Percentiles rank a stretch among this genome's conserved stretches.
Evolutionary conservation across 106 monocot genomes (phyloP).

Genomic region (Platanthera guangdongensis): DNA sequence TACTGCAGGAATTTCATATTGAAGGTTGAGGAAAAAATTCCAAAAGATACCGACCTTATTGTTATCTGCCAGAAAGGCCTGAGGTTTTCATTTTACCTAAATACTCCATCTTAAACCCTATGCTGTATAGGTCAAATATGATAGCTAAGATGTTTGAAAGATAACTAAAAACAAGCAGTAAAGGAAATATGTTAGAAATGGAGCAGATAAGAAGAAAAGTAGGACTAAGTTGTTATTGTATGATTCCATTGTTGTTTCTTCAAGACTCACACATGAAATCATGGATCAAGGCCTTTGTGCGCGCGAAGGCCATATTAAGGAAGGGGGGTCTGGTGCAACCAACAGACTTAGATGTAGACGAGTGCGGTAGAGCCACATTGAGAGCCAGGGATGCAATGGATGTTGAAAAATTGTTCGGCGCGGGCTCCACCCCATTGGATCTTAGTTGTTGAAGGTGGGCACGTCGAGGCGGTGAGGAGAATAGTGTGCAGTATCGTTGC

Average conservation of each 20-base stretch:
- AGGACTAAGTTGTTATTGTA: not conserved
- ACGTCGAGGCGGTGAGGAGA: too few relatives aligned
- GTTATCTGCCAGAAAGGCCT: constrained; percentile 86
- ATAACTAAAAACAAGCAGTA: not conserved
- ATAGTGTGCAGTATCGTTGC: too few relatives aligned
- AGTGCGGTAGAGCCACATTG: too few relatives aligned
- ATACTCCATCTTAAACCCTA: not conserved
- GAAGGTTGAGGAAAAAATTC: constrained; percentile 75
- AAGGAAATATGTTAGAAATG: not conserved
- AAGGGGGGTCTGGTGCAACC: too few relatives aligned
- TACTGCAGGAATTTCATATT: constrained; percentile 52
- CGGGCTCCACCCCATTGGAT: too few relatives aligned
- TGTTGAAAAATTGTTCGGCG: too few relatives aligned
- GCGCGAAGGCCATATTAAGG: too few relatives aligned
- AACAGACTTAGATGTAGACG: too few relatives aligned
- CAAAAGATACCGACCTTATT: constrained; percentile 82
- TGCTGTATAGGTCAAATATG: not conserved
- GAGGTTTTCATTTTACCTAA: constrained; percentile 27
- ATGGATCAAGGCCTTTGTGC: too few relatives aligned
- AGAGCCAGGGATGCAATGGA: too few relatives aligned
- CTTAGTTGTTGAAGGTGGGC: too few relatives aligned
- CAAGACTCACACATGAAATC: not conserved
- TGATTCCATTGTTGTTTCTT: not conserved
- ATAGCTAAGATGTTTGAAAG: not conserved
- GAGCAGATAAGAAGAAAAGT: too few relatives aligned